Evolutionary conservation across 306 rosid genomes (phyloP), one percentile per base, ranked within the genome.

Genomic region (Cicer judaicum): DNA sequence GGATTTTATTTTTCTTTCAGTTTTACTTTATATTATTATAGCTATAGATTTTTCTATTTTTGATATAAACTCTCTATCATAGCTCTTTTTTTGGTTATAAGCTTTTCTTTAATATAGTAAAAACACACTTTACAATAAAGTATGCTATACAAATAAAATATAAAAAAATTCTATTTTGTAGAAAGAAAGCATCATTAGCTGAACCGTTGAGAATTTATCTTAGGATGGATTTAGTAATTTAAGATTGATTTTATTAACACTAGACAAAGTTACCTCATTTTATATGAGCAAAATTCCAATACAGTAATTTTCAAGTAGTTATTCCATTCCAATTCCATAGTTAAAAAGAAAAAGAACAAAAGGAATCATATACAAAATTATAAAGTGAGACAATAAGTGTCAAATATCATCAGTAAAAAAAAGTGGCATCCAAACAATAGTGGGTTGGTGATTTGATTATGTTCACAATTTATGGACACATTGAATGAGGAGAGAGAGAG

Each of bases 391-490:
- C 15, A 60, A n/a, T 34, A 43, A 60, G 65, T 13, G 65, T 60
- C 44, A 34, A 56, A 60, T 34, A 60, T 60, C 1, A 60, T 60
- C 1, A 60, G 19, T 60, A 13, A 34, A 60, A 57, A 34, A 29
- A 34, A 29, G 36, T 29, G 36, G 36, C 36, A 29, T 29, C 36
- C 1, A 29, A 21, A 29, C 5, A 29, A 6, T 1, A 12, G 65
- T 60, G 65, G 44, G 16, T 60, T 34, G 43, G 43, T 60, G 73
- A 44, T 14, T 56, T 44, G 61, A 66, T 66, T 54, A 55, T 74
- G 77, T 61, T 61, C 48, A 56, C 49, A 67, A 47, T 67, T 46
- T 10, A 66, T 40, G 52, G 38, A 19, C 15, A 64, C 70, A 64
- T 65, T 65, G 18, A 67, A 68, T 11, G 54, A 16, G 19, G 66